These are phyloP conservation scores for Meyerozyma sp. DNA, from an alignment of 1,139 yeast genomes.

Conservation along the genomic window DNA sequence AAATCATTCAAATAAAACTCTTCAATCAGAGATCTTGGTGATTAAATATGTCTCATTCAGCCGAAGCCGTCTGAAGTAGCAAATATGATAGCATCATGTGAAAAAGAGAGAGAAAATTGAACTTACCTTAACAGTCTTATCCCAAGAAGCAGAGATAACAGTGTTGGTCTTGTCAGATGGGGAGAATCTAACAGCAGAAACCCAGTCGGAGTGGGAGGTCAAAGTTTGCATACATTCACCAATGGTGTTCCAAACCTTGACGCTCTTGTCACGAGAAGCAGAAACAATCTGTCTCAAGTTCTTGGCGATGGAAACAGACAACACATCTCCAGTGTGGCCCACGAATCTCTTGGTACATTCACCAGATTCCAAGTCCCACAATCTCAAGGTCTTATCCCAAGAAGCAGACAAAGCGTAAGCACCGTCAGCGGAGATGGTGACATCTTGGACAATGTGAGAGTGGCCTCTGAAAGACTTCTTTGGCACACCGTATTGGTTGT, in stretches of 20 bases:
- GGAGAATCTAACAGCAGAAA: constrained; percentile 93
- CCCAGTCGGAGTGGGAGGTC: constrained; percentile 98
- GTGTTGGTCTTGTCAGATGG: constrained; percentile 70
- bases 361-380: constrained; percentile 97
- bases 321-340: constrained; percentile 97
- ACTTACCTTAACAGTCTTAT: constrained; percentile 98
- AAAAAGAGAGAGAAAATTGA: constrained; percentile 12
- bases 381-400: constrained; percentile 99
- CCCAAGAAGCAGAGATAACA: constrained; percentile 98
- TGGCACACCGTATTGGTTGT: constrained; percentile 96
- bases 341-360: constrained; percentile 92
- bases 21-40: constrained; percentile 97
- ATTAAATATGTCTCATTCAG: constrained; percentile 92
- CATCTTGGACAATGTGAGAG: constrained; percentile 98
- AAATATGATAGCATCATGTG: constrained; percentile 80
- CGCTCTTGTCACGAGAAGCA: constrained; percentile 98
- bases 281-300: constrained; percentile 98
- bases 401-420: constrained; percentile 97
- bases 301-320: constrained; percentile 94
- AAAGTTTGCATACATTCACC: constrained; percentile 98
- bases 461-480: constrained; percentile 97
- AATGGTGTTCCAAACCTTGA: constrained; percentile 98
- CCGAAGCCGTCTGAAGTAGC: constrained; percentile 95
- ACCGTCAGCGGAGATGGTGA: constrained; percentile 97
- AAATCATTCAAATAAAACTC: constrained; percentile 6